Evolutionary conservation across 352 stramenopile species (phyloP), one percentile per base, ranked within the genome.

Genomic region (Pseudoperonospora humuli): DNA sequence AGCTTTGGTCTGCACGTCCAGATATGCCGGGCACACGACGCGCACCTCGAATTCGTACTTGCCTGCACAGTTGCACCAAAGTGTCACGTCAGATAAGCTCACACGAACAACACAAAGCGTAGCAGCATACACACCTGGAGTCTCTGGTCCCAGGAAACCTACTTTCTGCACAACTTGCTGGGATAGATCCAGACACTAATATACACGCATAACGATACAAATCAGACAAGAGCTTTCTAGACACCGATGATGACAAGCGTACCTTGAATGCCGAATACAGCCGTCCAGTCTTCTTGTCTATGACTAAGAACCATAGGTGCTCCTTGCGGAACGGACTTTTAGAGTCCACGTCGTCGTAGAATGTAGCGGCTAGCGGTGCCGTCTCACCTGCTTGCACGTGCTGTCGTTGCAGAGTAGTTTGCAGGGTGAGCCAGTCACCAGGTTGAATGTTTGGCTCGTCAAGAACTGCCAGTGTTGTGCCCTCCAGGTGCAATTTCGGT

Each of bases 31-130:
- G 15, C 70, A 84, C 37, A 86, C 41, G 2, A 76, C 79, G n/a
- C 76, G 70, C n/a, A 89, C 46, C 29, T 92, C 79, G 15, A 92
- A 49, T 23, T 86, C 65, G 58, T 86, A 86, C 24, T 79, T 76
- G 54, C 75, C 79, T 70, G 50, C 15, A 19, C 7, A 17, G 6
- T 11, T 38, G 4, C 13, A 53, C 18, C 9, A 28, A 39, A 51
- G 14, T 3, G 10, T 36, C 21, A 49, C 7, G 26, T 36, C 27
- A 34, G 11, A 32, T 15, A 11, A 9, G 18, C 26, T 26, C 33
- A 18, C 24, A 18, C 7, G 44, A 27, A 45, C n/a, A 24, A 10
- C 13, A 29, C 7, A 17, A 31, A 37, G 7, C 7, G 21, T 28
- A 7, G 6, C 7, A 29, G 18, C 5, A 38, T 2, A 35, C 51